These are phyloP conservation scores for Aurifilum marmelostoma DNA, from an alignment of 2,329 filamentous ascomycete species.

Conservation along the genomic window DNA sequence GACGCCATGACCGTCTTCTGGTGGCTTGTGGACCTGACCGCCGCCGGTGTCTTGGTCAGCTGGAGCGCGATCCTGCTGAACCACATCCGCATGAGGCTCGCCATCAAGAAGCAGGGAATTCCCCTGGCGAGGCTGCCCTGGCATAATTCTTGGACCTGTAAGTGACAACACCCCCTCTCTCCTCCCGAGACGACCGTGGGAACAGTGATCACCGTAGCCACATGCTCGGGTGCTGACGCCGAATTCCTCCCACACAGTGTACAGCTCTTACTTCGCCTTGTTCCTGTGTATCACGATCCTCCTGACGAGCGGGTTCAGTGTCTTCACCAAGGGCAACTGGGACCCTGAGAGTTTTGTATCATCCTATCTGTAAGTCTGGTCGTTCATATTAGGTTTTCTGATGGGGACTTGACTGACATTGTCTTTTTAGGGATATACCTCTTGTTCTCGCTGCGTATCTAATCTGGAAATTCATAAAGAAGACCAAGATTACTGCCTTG, in stretches of 20 bases:
- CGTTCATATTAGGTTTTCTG: too few relatives aligned
- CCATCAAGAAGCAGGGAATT: slow-evolving; percentile 59
- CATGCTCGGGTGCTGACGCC: slow-evolving; percentile 19
- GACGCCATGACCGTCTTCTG: slow-evolving; percentile 66
- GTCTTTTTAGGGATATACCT: slow-evolving; percentile 56
- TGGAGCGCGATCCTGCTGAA: slow-evolving; percentile 66
- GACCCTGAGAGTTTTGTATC: slow-evolving; percentile 60
- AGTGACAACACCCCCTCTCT: slow-evolving; percentile 35
- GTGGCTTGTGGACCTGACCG: slow-evolving; percentile 66
- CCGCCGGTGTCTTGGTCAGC: slow-evolving; percentile 64
- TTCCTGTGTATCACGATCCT: slow-evolving; percentile 66
- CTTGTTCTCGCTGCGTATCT: slow-evolving; percentile 59
- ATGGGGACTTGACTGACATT: background rate
- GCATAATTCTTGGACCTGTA: slow-evolving; percentile 66
- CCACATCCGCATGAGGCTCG: slow-evolving; percentile 59
- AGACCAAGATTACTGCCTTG: slow-evolving; percentile 58
- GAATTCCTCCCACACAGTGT: slow-evolving; percentile 44
- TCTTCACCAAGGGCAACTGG: slow-evolving; percentile 65
- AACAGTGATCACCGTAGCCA: background rate
- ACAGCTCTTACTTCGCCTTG: slow-evolving; percentile 64
- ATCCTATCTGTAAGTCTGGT: slow-evolving; percentile 59
- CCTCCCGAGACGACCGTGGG: background rate
- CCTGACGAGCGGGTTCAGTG: slow-evolving; percentile 69
- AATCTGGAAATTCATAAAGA: slow-evolving; percentile 69
- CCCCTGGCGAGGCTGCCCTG: slow-evolving; percentile 56